phyloP scores from a whole-genome alignment of 257 asterid species.

The Przewalskia tangutica region DNA sequence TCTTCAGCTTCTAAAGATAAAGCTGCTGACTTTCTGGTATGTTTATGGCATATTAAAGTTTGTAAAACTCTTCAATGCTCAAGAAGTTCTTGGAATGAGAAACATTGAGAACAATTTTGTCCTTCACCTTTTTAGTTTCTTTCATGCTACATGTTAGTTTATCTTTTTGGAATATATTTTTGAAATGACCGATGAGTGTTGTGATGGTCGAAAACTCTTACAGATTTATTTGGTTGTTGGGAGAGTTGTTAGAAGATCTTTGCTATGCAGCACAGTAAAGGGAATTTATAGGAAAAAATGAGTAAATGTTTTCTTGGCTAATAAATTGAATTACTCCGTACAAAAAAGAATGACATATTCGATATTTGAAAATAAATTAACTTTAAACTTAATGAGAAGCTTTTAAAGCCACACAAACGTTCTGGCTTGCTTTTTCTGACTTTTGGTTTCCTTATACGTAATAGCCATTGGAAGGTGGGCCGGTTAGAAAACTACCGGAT shows the following conservation, averaged over 20 bases:
- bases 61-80: background rate
- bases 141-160: background rate
- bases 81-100: background rate
- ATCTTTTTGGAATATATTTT: background rate
- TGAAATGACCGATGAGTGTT: background rate
- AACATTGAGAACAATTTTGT: background rate
- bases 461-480: constrained; percentile 83
- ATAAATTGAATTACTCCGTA: background rate
- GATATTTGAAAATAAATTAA: background rate
- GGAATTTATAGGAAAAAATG: background rate
- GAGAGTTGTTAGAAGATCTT: background rate
- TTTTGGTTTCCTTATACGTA: background rate
- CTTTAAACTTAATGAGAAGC: background rate
- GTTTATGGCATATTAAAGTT: background rate
- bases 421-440: background rate
- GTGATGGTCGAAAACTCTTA: background rate
- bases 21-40: constrained; percentile 56
- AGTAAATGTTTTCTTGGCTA: background rate
- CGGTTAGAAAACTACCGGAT: constrained; percentile 37
- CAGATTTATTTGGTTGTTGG: background rate
- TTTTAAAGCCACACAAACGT: background rate
- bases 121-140: background rate
- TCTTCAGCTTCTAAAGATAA: constrained; percentile 34
- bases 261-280: background rate
- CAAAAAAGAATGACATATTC: background rate